Conservation (phyloP, 805 yeast species). For the Wickerhamomyces tratensis region DNA sequence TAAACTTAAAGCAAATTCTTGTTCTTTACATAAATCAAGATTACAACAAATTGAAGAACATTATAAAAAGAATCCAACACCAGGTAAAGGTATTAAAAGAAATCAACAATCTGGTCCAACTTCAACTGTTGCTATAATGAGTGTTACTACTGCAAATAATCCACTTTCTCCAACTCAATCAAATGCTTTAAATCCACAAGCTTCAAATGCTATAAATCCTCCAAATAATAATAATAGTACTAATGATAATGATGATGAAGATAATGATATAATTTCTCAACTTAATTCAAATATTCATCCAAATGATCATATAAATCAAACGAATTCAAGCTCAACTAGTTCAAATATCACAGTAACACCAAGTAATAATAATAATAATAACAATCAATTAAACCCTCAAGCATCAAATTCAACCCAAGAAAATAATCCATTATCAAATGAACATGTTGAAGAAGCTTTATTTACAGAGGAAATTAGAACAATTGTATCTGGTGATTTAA, state of each 20-base stretch:
- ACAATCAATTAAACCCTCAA: slow-evolving; percentile 16
- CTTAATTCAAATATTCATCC: slow-evolving; percentile 12
- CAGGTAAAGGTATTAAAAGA: slow-evolving; percentile 18
- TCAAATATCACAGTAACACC: too few species aligned
- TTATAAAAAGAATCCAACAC: slow-evolving; percentile 19
- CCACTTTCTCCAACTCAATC: slow-evolving; percentile 11
- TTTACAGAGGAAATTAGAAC: slow-evolving; percentile 68
- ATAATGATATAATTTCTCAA: neutral
- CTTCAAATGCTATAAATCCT: slow-evolving; percentile 1
- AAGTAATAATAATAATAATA: too few species aligned
- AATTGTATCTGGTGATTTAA: slow-evolving; percentile 70
- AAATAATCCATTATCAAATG: slow-evolving; percentile 15
- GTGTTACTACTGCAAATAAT: slow-evolving; percentile 16
- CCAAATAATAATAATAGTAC: too few species aligned
- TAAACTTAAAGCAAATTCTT: slow-evolving; percentile 49
- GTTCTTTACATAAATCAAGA: slow-evolving; percentile 46
- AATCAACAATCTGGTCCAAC: slow-evolving; percentile 30
- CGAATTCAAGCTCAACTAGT: too few species aligned
- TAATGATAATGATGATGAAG: neutral
- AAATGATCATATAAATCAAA: slow-evolving; percentile 24
- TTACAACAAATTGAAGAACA: slow-evolving; percentile 35
- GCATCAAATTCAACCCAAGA: slow-evolving; percentile 9
- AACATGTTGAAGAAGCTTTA: slow-evolving; percentile 26
- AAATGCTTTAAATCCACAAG: slow-evolving; percentile 1
- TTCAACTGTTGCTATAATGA: slow-evolving; percentile 20